Conservation (phyloP, 1,284 basidiomycete genomes). For the Xerocomus amazonicus region DNA sequence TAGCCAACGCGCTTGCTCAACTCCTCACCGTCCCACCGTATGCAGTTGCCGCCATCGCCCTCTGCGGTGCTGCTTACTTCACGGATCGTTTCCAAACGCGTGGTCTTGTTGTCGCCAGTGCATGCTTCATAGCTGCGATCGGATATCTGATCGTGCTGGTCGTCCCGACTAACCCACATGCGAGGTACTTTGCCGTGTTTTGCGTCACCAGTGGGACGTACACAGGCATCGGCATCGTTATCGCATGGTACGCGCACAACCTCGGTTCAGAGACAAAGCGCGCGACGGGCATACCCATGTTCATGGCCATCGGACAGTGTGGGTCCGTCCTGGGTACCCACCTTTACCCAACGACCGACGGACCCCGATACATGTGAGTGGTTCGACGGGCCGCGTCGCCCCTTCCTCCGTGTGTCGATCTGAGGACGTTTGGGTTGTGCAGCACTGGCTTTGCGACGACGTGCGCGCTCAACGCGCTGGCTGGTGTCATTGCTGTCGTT, state of each 20-base stretch:
- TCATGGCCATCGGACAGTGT: constrained; percentile 76
- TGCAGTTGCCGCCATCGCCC: constrained; percentile 66
- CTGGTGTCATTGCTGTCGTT: constrained; percentile 45
- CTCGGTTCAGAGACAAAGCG: constrained; percentile 75
- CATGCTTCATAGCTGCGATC: constrained; percentile 51
- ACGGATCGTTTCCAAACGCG: constrained; percentile 75
- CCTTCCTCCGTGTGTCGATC: not conserved
- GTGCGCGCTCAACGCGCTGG: constrained; percentile 52
- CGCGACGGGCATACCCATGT: constrained; percentile 71
- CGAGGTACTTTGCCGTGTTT: constrained; percentile 70
- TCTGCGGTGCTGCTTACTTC: constrained; percentile 58
- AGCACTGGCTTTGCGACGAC: constrained; percentile 67
- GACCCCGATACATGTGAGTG: constrained; percentile 60
- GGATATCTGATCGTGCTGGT: constrained; percentile 37
- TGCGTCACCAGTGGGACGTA: constrained; percentile 72
- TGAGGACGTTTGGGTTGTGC: not conserved
- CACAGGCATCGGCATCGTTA: constrained; percentile 62
- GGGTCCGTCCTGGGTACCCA: constrained; percentile 71
- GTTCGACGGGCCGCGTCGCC: too few relatives aligned
- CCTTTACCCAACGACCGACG: constrained; percentile 60
- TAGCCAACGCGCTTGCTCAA: constrained; percentile 57
- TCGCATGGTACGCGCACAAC: constrained; percentile 78
- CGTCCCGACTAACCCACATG: constrained; percentile 44
- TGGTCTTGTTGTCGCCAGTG: constrained; percentile 55
- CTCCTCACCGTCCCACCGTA: constrained; percentile 81